Conservation (phyloP, 352 stramenopile species). For the Globisporangium yorkense region DNA sequence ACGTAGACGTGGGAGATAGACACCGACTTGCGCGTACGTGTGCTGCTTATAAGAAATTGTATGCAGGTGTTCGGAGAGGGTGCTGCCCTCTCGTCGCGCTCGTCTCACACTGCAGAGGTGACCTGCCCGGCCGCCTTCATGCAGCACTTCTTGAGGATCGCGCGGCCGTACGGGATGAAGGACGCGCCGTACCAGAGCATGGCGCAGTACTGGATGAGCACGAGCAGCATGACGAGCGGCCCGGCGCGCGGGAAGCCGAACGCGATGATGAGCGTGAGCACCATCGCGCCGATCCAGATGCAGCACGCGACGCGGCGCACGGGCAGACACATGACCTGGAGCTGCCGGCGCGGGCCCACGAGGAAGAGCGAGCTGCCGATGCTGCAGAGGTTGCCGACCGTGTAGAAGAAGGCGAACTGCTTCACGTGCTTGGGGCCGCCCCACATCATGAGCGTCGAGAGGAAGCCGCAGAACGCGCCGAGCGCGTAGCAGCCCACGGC, state of each 20-base stretch:
- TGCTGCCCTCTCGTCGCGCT: neutral
- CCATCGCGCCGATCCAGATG: conserved; percentile 76
- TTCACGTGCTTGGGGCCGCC: conserved; percentile 73
- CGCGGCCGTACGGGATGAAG: conserved; percentile 74
- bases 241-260: conserved; percentile 65
- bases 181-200: conserved; percentile 85
- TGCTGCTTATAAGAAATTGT: neutral
- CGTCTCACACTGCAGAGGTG: conserved; percentile 21
- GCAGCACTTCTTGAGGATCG: conserved; percentile 71
- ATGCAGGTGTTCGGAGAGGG: neutral
- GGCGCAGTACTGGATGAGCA: conserved; percentile 71
- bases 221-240: conserved; percentile 59
- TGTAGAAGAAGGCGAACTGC: conserved; percentile 87
- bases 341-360: conserved; percentile 55
- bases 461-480: conserved; percentile 63
- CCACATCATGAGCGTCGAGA: conserved; percentile 81
- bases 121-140: conserved; percentile 47
- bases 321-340: conserved; percentile 83
- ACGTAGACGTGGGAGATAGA: neutral
- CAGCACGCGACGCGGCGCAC: conserved; percentile 73
- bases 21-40: neutral
- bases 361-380: conserved; percentile 80
- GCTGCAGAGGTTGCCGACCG: conserved; percentile 69
- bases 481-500: conserved; percentile 67
- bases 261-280: conserved; percentile 65